Conservation (phyloP, 345 rosid genomes). For the Lepidium sativum region DNA sequence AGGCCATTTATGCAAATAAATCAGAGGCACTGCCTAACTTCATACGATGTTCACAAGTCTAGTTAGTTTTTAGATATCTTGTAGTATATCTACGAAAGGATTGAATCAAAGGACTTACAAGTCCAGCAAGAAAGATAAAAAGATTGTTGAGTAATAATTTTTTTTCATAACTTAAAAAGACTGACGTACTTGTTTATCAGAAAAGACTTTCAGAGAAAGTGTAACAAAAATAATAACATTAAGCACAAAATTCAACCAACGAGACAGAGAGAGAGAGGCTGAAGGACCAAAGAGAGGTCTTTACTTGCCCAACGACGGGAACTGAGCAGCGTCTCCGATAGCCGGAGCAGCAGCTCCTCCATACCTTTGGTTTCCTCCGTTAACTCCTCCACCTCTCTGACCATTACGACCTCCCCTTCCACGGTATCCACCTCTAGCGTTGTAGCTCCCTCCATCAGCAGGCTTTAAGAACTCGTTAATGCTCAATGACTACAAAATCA, state of each 20-base stretch:
- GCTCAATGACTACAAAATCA: constrained; percentile 20
- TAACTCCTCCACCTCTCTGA: too few relatives aligned
- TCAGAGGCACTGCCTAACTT: not conserved
- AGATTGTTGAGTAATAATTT: not conserved
- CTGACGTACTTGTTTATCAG: not conserved
- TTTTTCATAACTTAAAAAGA: constrained; percentile 4
- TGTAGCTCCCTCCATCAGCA: constrained; percentile 18
- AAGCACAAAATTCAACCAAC: constrained; percentile 18
- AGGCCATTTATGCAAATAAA: not conserved
- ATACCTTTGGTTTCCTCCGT: not conserved
- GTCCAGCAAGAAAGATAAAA: not conserved
- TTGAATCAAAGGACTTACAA: not conserved
- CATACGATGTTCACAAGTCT: too few relatives aligned
- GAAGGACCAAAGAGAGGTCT: not conserved
- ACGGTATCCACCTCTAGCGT: constrained; percentile 19
- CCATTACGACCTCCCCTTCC: constrained; percentile 18
- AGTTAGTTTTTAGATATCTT: too few relatives aligned
- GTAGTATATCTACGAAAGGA: too few relatives aligned
- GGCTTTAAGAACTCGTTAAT: constrained; percentile 28
- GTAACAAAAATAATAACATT: constrained; percentile 16
- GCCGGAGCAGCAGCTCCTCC: constrained; percentile 19
- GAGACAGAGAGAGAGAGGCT: not conserved
- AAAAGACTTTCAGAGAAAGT: not conserved
- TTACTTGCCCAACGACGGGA: constrained; percentile 27
- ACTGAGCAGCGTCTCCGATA: constrained; percentile 23